phyloP scores from a whole-genome alignment of 306 rosid genomes.

The Cucurbita ficifolia region DNA sequence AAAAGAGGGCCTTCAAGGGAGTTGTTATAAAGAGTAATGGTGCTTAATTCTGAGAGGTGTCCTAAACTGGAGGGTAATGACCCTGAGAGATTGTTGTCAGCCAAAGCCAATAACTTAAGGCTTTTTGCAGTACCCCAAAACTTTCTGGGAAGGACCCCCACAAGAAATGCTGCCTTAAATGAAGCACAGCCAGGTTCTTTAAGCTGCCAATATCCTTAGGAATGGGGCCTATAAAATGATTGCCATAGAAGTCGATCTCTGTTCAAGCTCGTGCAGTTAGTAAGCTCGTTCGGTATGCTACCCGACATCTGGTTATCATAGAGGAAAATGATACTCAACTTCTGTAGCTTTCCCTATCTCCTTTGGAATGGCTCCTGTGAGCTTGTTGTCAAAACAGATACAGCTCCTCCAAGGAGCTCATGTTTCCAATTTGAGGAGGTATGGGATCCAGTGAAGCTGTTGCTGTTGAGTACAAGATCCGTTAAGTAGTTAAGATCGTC shows the following conservation, averaged over 20 bases:
- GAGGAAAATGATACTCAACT: too few species aligned
- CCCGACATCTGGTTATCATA: too few species aligned
- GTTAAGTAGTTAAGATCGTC: slow-evolving; percentile 45
- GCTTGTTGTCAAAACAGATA: slow-evolving; percentile 54
- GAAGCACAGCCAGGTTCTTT: slow-evolving; percentile 59
- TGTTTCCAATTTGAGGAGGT: slow-evolving; percentile 65
- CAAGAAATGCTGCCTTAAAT: slow-evolving; percentile 76
- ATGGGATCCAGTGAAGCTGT: slow-evolving; percentile 64
- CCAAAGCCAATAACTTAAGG: slow-evolving; percentile 70
- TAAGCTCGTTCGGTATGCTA: too few species aligned
- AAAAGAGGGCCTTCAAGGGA: slow-evolving; percentile 85
- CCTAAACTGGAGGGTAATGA: slow-evolving; percentile 69
- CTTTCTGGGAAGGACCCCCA: slow-evolving; percentile 85
- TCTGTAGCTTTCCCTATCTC: slow-evolving; percentile 65
- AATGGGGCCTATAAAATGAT: slow-evolving; percentile 64
- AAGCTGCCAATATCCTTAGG: slow-evolving; percentile 75
- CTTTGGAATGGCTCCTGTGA: slow-evolving; percentile 52
- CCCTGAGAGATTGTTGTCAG: slow-evolving; percentile 83
- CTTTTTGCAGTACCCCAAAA: slow-evolving; percentile 70
- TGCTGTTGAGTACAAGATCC: slow-evolving; percentile 70
- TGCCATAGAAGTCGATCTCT: slow-evolving; percentile 77
- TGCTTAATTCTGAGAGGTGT: slow-evolving; percentile 54
- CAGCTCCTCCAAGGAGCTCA: slow-evolving; percentile 44
- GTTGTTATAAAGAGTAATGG: slow-evolving; percentile 82
- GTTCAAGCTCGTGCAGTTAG: slow-evolving; percentile 37